A percentile compares a stretch with the other conserved stretches of the same genome.
These are phyloP conservation scores for Sporothrix schenckii DNA, from an alignment of 2,329 filamentous ascomycete species.

Conservation along the genomic window DNA sequence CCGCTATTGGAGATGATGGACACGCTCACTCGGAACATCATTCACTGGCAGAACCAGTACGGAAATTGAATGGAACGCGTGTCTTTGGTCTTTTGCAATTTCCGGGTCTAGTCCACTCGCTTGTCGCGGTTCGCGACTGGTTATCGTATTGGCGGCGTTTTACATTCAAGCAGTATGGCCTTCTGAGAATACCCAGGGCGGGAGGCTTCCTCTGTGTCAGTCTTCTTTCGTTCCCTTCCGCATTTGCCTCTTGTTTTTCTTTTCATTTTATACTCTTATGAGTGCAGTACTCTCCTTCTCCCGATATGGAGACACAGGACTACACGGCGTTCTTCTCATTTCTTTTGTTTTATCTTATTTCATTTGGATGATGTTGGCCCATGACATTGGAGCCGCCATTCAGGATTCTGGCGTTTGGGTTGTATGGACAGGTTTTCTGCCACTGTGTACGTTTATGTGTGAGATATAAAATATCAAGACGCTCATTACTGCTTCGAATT, in stretches of 20 bases:
- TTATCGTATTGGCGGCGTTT: slow-evolving; percentile 13
- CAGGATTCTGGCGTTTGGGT: slow-evolving; percentile 7
- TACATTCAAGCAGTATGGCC: not conserved
- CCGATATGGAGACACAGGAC: slow-evolving; percentile 2
- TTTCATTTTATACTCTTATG: not conserved
- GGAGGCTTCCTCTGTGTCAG: not conserved
- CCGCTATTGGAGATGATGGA: slow-evolving; percentile 91
- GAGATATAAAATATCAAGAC: too few species aligned
- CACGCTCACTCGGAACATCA: slow-evolving; percentile 73
- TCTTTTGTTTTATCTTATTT: slow-evolving; percentile 6
- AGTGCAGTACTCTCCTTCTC: not conserved
- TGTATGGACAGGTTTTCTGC: not conserved
- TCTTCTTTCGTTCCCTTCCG: not conserved
- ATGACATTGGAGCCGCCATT: not conserved
- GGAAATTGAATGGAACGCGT: slow-evolving; percentile 37
- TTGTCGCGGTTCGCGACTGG: not conserved
- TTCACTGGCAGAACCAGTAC: slow-evolving; percentile 82
- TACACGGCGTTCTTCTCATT: not conserved
- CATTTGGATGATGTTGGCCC: slow-evolving; percentile 2
- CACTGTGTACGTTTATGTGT: slow-evolving; percentile 2
- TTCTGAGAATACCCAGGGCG: slow-evolving; percentile 22
- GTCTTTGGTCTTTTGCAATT: not conserved
- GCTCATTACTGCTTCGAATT: too few species aligned
- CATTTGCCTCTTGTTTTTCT: slow-evolving; percentile 25
- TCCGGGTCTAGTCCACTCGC: not conserved